A percentile compares a stretch with the other conserved stretches of the same genome.
Conservation (phyloP, 148 eudicot species). For the Cornus suecica region DNA sequence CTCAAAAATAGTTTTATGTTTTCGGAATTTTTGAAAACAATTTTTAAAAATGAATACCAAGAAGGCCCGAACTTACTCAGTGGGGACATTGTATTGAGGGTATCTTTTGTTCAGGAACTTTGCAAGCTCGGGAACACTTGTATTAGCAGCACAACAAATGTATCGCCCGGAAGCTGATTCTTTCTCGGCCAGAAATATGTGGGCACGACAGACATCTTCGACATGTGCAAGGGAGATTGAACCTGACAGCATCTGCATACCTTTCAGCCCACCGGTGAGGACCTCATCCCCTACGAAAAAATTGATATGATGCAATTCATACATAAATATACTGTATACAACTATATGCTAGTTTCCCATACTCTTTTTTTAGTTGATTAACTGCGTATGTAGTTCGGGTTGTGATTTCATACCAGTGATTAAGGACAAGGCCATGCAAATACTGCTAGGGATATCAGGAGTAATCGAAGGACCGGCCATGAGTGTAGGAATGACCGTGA, state of each 20-base stretch:
- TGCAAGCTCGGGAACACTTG: constrained; percentile 57
- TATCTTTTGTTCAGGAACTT: constrained; percentile 49
- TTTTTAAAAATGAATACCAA: too few species aligned
- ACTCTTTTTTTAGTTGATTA: too few species aligned
- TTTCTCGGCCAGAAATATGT: constrained; percentile 57
- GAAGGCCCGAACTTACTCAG: constrained; percentile 61
- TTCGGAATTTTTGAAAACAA: too few species aligned
- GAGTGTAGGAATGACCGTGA: constrained; percentile 57
- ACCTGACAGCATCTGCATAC: constrained; percentile 62
- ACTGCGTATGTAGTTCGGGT: too few species aligned
- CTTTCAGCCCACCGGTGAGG: constrained; percentile 42
- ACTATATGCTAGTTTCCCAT: too few species aligned
- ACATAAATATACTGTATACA: too few species aligned
- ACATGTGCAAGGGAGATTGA: constrained; percentile 57
- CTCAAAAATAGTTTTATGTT: too few species aligned
- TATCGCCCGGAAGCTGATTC: constrained; percentile 67
- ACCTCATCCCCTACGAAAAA: constrained; percentile 31
- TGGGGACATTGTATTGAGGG: constrained; percentile 53
- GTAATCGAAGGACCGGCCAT: constrained; percentile 59
- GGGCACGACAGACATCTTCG: constrained; percentile 70
- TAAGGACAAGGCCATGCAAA: constrained; percentile 47
- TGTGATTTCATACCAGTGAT: constrained; percentile 62
- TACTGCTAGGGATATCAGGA: constrained; percentile 46
- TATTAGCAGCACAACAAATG: constrained; percentile 52
- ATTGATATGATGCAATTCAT: background rate